Conservation (phyloP, 2,329 filamentous ascomycete genomes). For the Dissoconium aciculare region DNA sequence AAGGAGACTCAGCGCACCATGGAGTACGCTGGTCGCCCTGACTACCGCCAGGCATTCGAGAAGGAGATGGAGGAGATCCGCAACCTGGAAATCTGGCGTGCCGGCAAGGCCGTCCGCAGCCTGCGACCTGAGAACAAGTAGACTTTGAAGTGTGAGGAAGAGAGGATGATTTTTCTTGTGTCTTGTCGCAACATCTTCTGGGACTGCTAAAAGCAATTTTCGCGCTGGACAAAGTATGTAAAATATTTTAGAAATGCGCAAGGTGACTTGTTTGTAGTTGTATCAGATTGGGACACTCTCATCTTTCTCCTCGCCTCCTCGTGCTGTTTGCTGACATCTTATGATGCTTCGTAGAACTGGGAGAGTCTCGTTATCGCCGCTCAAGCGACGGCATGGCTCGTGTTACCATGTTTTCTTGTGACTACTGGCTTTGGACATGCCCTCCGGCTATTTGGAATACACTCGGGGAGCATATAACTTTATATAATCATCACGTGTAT, state of each 20-base stretch:
- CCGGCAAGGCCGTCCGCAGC: conserved; percentile 82
- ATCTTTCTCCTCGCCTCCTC: too few species aligned
- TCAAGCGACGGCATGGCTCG: too few species aligned
- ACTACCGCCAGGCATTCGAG: conserved; percentile 97
- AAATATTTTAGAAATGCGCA: conserved; percentile 1
- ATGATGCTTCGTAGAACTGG: too few species aligned
- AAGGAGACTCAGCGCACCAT: conserved; percentile 91
- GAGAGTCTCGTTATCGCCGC: too few species aligned
- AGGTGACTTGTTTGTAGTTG: too few species aligned
- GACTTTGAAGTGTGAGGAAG: conserved; percentile 5
- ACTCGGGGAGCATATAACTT: too few species aligned
- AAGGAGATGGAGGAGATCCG: conserved; percentile 98
- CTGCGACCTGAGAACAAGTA: conserved; percentile 26
- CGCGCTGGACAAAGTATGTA: neutral
- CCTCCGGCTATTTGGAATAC: too few species aligned
- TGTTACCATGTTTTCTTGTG: too few species aligned
- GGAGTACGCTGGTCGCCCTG: conserved; percentile 87
- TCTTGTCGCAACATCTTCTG: neutral
- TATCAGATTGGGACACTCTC: too few species aligned
- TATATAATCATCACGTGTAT: too few species aligned
- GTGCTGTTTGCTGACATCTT: too few species aligned
- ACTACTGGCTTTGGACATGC: too few species aligned
- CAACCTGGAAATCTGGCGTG: conserved; percentile 95
- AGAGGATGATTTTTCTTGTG: neutral
- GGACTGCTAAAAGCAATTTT: neutral